These are phyloP conservation scores for Xylariales sp. DNA, from an alignment of 2,329 filamentous ascomycete genomes.

Conservation along the genomic window DNA sequence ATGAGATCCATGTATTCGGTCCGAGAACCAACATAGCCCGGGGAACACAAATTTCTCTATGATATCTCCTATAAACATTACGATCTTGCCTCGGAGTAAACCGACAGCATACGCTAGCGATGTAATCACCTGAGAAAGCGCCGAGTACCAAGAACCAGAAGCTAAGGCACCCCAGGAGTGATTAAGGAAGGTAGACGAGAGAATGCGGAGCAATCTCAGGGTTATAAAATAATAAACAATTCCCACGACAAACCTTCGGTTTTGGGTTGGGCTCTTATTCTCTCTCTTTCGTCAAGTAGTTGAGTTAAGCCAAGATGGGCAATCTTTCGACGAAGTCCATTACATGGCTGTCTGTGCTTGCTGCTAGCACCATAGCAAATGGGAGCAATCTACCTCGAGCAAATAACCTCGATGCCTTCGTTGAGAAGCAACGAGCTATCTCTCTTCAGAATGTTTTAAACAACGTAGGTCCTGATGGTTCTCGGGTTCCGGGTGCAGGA, in stretches of 20 bases:
- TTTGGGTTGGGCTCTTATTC: conserved; percentile 3
- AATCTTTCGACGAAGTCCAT: conserved; percentile 31
- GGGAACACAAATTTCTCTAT: background rate
- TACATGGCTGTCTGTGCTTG: conserved; percentile 33
- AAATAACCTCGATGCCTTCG: conserved; percentile 47
- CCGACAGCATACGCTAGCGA: conserved; percentile 16
- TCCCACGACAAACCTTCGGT: background rate
- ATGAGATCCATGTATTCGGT: conserved; percentile 34
- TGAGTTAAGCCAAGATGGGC: conserved; percentile 31
- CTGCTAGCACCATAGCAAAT: conserved; percentile 27
- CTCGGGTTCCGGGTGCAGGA: conserved; percentile 58
- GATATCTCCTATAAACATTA: background rate
- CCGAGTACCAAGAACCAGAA: conserved; percentile 4
- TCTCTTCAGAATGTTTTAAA: conserved; percentile 64
- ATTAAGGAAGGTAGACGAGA: conserved; percentile 12
- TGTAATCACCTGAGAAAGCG: conserved; percentile 14
- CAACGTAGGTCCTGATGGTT: conserved; percentile 66
- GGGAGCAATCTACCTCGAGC: conserved; percentile 17
- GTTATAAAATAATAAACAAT: conserved; percentile 19
- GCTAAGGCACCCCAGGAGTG: background rate
- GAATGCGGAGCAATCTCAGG: conserved; percentile 13
- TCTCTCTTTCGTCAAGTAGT: conserved; percentile 6
- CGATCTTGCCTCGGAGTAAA: background rate
- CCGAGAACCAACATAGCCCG: conserved; percentile 27
- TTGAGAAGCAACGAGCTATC: conserved; percentile 58